Evolutionary conservation across 1,139 yeast species (phyloP), one percentile per base, ranked within the genome.

Genomic region (Zygosaccharomyces pseudobailii): DNA sequence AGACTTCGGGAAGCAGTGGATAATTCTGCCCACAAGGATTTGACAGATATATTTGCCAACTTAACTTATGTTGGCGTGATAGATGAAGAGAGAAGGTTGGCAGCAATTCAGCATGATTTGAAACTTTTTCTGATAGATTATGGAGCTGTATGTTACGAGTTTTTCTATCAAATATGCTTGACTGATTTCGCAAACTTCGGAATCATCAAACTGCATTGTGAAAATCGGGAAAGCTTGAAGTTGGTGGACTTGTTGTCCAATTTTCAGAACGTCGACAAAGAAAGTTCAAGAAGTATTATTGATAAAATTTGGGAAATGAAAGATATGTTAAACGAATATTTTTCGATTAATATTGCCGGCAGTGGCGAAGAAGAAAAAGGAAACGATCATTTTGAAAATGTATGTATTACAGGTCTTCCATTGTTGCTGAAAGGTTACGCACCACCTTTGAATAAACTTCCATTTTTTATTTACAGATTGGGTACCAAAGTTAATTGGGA

Each of bases 181-280:
- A 71, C 83, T 1, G 90, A 87, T 50, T 89, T 94, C 67, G 79
- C 84, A 42, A 90, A 89, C 60, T 90, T 80, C 67, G 98, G 98
- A 1, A 72, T 70, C 20, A 73, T 84, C 4, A 68, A 67, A 21
- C 66, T 84, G 3, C 63, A 55, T 10, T 42, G 54, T 72, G 40
- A 63, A 54, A n/a, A 67, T 52, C 35, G 61, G 41, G 44, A 53
- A 6, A 54, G 54, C n/a, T 23, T 58, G 17, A 39, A 43, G 6
- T 35, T 60, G 6, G 36, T 23, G 4, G 46, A 51, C 4, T 34
- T 59, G 19, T 40, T 59, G 20, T 22, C 44, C 22, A 46, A 43
- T 4, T 51, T 65, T 21, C 58, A 56, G n/a, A 52, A 51, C 4
- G 56, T 65, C 50, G 60, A 63, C 3, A 53, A 57, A 9, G 45